These are phyloP conservation scores for Medicago ruthenica DNA, from an alignment of 306 rosid species.

Conservation along the genomic window DNA sequence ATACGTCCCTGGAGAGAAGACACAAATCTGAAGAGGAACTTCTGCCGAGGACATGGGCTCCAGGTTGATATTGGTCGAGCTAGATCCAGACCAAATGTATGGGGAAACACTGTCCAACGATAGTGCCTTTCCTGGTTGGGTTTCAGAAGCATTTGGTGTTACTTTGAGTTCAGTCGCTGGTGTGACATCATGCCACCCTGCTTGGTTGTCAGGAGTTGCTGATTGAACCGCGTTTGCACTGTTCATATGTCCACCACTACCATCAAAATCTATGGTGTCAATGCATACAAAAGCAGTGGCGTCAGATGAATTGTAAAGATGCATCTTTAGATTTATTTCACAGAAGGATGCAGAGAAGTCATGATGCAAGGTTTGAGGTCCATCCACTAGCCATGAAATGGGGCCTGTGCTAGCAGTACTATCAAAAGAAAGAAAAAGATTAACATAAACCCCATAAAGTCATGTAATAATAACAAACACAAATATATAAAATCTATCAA, in stretches of 20 bases:
- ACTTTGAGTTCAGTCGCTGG: constrained; percentile 65
- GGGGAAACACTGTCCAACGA: constrained; percentile 66
- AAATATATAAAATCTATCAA: constrained; percentile 30
- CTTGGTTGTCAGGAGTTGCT: constrained; percentile 56
- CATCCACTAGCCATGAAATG: constrained; percentile 85
- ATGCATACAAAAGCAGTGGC: constrained; percentile 62
- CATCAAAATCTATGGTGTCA: constrained; percentile 57
- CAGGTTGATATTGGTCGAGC: constrained; percentile 70
- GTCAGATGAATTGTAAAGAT: constrained; percentile 69
- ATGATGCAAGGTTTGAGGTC: constrained; percentile 76
- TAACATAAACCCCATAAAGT: constrained; percentile 17
- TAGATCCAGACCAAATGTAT: constrained; percentile 86
- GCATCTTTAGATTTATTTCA: constrained; percentile 79
- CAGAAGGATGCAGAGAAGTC: constrained; percentile 74
- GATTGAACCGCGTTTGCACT: constrained; percentile 47
- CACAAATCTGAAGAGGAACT: constrained; percentile 86
- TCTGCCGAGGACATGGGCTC: constrained; percentile 67
- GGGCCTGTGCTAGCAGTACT: constrained; percentile 81
- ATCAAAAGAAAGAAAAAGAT: constrained; percentile 26
- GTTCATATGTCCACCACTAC: constrained; percentile 39
- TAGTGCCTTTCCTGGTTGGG: constrained; percentile 49
- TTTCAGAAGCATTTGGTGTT: constrained; percentile 56
- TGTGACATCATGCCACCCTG: constrained; percentile 85
- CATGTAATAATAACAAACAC: constrained; percentile 2
- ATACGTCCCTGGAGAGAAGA: constrained; percentile 83